These are phyloP conservation scores for Cutaneotrichosporon mucoides DNA, from an alignment of 1,284 basidiomycete species.

Conservation along the genomic window DNA sequence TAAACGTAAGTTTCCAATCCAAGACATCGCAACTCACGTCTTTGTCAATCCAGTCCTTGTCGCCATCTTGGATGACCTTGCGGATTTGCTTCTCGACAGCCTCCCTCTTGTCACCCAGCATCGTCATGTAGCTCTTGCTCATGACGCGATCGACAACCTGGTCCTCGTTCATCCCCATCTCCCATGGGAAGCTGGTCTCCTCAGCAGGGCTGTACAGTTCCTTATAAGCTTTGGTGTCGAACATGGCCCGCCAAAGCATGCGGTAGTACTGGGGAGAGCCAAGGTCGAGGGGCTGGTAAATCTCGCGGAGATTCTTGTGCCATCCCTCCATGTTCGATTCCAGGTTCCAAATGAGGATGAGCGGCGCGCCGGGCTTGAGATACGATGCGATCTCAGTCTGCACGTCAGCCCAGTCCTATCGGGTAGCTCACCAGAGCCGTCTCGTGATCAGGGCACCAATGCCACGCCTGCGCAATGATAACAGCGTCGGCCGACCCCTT, in stretches of 20 bases:
- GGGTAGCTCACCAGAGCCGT: constrained; percentile 40
- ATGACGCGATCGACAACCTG: constrained; percentile 35
- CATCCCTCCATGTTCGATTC: constrained; percentile 27
- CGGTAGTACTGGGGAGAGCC: constrained; percentile 46
- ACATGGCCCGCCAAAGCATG: constrained; percentile 32
- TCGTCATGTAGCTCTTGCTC: constrained; percentile 46
- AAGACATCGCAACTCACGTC: constrained; percentile 27
- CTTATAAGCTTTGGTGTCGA: constrained; percentile 32
- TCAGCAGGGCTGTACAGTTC: constrained; percentile 30
- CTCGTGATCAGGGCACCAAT: constrained; percentile 48
- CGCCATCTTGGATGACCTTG: constrained; percentile 21
- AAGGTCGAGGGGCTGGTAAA: constrained; percentile 35
- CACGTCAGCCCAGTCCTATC: not conserved
- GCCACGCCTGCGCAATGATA: constrained; percentile 46
- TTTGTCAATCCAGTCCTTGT: constrained; percentile 41
- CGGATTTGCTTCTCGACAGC: constrained; percentile 28
- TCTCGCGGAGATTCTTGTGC: constrained; percentile 24
- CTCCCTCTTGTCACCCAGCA: constrained; percentile 29
- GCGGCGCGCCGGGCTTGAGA: constrained; percentile 40
- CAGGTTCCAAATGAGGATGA: constrained; percentile 49
- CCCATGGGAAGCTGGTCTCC: constrained; percentile 27
- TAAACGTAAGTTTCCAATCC: constrained; percentile 12
- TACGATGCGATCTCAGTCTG: constrained; percentile 44
- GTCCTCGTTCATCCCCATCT: constrained; percentile 30
- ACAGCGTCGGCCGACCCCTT: constrained; percentile 42